Percentiles rank a stretch among this genome's conserved stretches.
Conservation (phyloP, 192 early-diverging fungal genomes). For the Podila clonocystis region DNA sequence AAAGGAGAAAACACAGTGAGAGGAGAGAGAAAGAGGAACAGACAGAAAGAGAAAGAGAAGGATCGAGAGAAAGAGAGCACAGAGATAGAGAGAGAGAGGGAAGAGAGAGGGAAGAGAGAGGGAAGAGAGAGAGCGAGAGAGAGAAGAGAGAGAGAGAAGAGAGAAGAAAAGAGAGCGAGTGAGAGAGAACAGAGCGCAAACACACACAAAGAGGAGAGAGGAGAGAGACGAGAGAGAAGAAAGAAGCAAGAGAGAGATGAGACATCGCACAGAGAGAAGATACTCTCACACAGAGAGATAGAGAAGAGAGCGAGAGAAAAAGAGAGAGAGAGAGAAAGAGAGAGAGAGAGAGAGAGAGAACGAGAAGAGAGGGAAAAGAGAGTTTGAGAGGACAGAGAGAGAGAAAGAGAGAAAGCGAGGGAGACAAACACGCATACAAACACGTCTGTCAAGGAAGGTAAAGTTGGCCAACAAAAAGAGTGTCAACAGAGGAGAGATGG, state of each 20-base stretch:
- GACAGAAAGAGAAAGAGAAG: background rate
- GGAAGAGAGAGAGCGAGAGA: background rate
- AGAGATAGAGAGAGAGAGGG: background rate
- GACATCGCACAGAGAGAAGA: no score
- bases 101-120: background rate
- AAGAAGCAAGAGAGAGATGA: background rate
- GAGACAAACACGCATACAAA: background rate
- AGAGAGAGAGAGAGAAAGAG: background rate
- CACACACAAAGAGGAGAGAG: background rate
- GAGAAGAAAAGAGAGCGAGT: background rate
- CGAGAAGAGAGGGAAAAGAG: no score
- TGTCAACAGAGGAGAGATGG: background rate
- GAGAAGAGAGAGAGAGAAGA: background rate
- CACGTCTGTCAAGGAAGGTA: background rate
- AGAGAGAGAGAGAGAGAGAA: background rate
- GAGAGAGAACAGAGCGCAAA: no score
- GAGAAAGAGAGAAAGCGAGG: background rate
- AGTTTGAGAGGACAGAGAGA: background rate
- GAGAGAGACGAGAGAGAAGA: no score
- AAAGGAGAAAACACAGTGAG: no score
- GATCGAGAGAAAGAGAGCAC: background rate
- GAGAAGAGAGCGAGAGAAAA: no score
- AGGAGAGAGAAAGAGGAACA: background rate
- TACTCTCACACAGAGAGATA: no score
- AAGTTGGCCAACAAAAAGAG: background rate